Evolutionary conservation across 371 early-diverging fungal genomes (phyloP), one percentile per base, ranked within the genome.

Genomic region (Saksenaea vasiformis): DNA sequence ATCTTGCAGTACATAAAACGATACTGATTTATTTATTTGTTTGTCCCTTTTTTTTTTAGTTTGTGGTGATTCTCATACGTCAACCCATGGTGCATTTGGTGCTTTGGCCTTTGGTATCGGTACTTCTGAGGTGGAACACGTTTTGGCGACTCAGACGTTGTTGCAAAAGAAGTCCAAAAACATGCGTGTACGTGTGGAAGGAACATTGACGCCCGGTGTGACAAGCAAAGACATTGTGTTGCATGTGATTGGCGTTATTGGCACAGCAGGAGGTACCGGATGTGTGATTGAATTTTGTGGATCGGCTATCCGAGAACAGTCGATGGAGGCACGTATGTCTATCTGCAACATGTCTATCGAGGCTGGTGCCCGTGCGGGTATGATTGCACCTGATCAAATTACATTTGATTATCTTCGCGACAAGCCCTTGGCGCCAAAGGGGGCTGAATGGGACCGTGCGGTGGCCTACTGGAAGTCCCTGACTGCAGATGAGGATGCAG

Each of bases 321-420:
- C 86, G 10, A 86, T 90, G 83, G 88, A 90, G 61, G 82, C 86
- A 8, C 72, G 90, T 61, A 90, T 90, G 90, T 87, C 90, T 13
- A 85, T 90, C 41, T 85, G 85, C 74, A 90, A 90, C 76, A 90
- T 90, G 90, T 78, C 88, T 15, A 90, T 90, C 65, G 90, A 90
- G 66, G 90, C 83, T 17, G 90, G 90, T 62, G 90, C 90, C 37
- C 83, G 90, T 60, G 87, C 90, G 31, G 90, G 90, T 62, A 86
- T 90, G 88, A 82, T 90, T 63, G 87, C 88, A 8, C 88, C 90
- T 26, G 90, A 90, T 74, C 77, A 87, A 24, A 79, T 77, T 43
- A 90, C 90, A 5, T 90, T 85, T 68, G 85, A 83, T 26, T 90
- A 90, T 65, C 78, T 90, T 39, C 75, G 79, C 56, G 74, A 67